Conservation (phyloP, 2,329 filamentous ascomycete species). For the Pseudopyricularia cyperi region DNA sequence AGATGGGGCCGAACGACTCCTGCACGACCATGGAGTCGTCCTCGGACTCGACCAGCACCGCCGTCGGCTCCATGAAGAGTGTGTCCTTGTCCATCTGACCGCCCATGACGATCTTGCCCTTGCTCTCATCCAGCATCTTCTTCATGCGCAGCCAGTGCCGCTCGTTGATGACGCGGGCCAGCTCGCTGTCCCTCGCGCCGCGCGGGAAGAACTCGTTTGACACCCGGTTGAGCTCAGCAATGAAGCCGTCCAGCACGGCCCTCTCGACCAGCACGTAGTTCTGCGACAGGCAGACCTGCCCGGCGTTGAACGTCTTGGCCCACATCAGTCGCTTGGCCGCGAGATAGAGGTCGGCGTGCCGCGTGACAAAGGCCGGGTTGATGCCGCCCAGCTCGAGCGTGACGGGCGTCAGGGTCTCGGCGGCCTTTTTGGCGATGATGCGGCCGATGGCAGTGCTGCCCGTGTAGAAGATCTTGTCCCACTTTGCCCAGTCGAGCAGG, state of each 20-base stretch:
- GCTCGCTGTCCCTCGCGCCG: constrained; percentile 71
- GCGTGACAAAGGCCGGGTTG: constrained; percentile 87
- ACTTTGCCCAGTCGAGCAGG: constrained; percentile 67
- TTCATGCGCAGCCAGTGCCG: constrained; percentile 72
- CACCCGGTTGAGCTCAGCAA: constrained; percentile 59
- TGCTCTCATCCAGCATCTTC: constrained; percentile 74
- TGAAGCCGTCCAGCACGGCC: constrained; percentile 55
- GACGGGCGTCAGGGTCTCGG: constrained; percentile 76
- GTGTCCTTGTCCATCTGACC: constrained; percentile 69
- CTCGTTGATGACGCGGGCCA: constrained; percentile 67
- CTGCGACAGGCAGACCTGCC: constrained; percentile 84
- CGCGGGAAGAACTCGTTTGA: constrained; percentile 72
- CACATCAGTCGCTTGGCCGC: constrained; percentile 78
- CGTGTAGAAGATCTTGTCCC: constrained; percentile 98
- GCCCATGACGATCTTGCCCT: constrained; percentile 76
- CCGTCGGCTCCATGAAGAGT: constrained; percentile 81
- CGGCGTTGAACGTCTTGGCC: constrained; percentile 77
- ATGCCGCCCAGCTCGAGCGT: constrained; percentile 80
- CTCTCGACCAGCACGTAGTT: constrained; percentile 84
- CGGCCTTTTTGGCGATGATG: constrained; percentile 82
- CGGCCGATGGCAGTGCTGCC: constrained; percentile 67
- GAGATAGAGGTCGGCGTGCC: constrained; percentile 63
- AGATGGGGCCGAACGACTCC: constrained; percentile 89
- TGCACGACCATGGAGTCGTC: constrained; percentile 69
- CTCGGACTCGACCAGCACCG: constrained; percentile 66